These are phyloP conservation scores for Knoxia roxburghii DNA, from an alignment of 257 asterid genomes.

Conservation along the genomic window DNA sequence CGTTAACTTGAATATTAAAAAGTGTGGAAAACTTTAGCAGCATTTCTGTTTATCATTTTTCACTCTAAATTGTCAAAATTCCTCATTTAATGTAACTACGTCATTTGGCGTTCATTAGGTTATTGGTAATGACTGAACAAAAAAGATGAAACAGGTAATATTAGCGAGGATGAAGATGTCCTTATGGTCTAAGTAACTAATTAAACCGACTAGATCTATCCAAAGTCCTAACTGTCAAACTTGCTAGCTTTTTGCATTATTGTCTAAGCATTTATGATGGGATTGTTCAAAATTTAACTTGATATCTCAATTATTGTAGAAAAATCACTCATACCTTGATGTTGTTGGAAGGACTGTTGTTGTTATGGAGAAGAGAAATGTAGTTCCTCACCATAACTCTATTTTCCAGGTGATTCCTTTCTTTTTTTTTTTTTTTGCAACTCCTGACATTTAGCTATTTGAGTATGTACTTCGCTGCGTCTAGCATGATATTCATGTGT, in stretches of 20 bases:
- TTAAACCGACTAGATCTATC: background rate
- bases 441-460: no score
- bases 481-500: no score
- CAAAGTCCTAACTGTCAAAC: background rate
- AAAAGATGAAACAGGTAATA: background rate
- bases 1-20: no score
- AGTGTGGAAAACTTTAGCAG: background rate
- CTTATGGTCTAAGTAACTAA: background rate
- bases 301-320: slow-evolving; percentile 51
- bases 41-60: background rate
- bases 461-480: background rate
- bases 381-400: slow-evolving; percentile 87
- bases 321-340: slow-evolving; percentile 89
- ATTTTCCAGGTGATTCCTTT: slow-evolving; percentile 80
- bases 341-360: slow-evolving; percentile 90
- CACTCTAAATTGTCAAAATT: background rate
- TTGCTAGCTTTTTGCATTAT: slow-evolving; percentile 1
- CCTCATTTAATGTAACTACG: background rate
- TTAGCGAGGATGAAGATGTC: background rate
- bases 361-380: slow-evolving; percentile 81
- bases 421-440: background rate
- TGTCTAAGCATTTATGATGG: background rate
- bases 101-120: background rate
- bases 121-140: background rate
- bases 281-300: slow-evolving; percentile 21